Evolutionary conservation across 1,284 basidiomycete genomes (phyloP), one percentile per base, ranked within the genome.

Genomic region (Heterobasidion irregulare): DNA sequence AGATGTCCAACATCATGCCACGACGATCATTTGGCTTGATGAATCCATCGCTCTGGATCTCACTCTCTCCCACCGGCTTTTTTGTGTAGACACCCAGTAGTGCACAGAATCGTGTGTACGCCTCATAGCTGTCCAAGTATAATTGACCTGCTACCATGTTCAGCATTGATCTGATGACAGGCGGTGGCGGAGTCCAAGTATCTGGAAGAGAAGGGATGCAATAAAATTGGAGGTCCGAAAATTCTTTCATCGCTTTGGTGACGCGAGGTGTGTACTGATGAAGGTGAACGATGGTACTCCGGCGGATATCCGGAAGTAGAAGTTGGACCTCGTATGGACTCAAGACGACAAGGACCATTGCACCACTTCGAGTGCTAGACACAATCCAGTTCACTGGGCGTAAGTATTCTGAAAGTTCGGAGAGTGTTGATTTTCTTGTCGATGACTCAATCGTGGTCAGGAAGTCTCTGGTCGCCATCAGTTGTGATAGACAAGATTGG

Each of bases 131-230:
- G 13, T 61, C 56, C 15, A 76, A 58, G 57, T 73, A 77, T 7
- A 77, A 65, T 56, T 76, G 74, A 15, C 72, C 79, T n/a, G 76
- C 65, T 53, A 69, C 77, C 36, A 79, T 57, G 54, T 74, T 73
- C 36, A 80, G 61, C 56, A 75, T 71, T 33, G 65, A 62, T 33
- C 67, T 65, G 0, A 68, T 49, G 12, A 62, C 53, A 18, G 50
- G 8, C 19, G 58, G 43, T 8, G 45, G 34, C 5, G 19, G 19
- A 33, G 43, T 18, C 36, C 44, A 15, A 18, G 52, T 41, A 12
- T 36, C 1, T 0, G 61, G 60, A 0, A 67, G 52, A 1, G 64
- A 38, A 0, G 72, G 72, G 18, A 71, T 62, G 47, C 35, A 64
- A 58, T 71, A 70, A 50, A 73, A 65, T 1, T 32, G 55, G 33